Conservation (phyloP, 2,329 filamentous ascomycete genomes). For the Albifimbria verrucaria region DNA sequence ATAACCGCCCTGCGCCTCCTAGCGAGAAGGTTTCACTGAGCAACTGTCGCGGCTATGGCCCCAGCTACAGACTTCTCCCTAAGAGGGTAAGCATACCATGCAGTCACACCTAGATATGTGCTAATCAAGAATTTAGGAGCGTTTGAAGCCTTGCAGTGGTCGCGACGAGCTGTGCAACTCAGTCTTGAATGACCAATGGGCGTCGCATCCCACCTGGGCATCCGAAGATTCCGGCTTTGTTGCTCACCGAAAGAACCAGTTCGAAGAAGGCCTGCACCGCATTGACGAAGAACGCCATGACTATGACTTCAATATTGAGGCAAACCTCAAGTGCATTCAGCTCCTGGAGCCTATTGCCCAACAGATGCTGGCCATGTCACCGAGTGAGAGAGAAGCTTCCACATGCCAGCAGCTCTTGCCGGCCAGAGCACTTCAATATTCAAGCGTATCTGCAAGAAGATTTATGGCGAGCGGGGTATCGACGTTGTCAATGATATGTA, state of each 20-base stretch:
- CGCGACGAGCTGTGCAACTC: constrained; percentile 91
- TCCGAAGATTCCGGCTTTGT: constrained; percentile 98
- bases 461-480: constrained; percentile 85
- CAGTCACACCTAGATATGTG: neutral
- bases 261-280: constrained; percentile 88
- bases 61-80: constrained; percentile 89
- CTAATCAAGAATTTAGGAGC: constrained; percentile 51
- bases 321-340: constrained; percentile 91
- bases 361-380: constrained; percentile 76
- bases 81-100: constrained; percentile 54
- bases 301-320: constrained; percentile 98
- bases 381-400: constrained; percentile 71
- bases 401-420: constrained; percentile 78
- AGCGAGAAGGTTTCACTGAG: constrained; percentile 84
- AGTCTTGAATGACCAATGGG: constrained; percentile 97
- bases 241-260: constrained; percentile 93
- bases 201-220: constrained; percentile 97
- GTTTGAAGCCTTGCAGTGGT: constrained; percentile 87
- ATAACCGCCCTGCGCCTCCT: constrained; percentile 73
- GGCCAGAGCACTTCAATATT: constrained; percentile 96
- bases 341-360: constrained; percentile 92
- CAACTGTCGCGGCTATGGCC: constrained; percentile 92
- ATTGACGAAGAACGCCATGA: constrained; percentile 98
- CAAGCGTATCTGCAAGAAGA: constrained; percentile 94
- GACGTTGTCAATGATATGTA: constrained; percentile 88